Evolutionary conservation across 2,329 filamentous ascomycete genomes (phyloP), one percentile per base, ranked within the genome.

Genomic region (Lizonia empirigonia): DNA sequence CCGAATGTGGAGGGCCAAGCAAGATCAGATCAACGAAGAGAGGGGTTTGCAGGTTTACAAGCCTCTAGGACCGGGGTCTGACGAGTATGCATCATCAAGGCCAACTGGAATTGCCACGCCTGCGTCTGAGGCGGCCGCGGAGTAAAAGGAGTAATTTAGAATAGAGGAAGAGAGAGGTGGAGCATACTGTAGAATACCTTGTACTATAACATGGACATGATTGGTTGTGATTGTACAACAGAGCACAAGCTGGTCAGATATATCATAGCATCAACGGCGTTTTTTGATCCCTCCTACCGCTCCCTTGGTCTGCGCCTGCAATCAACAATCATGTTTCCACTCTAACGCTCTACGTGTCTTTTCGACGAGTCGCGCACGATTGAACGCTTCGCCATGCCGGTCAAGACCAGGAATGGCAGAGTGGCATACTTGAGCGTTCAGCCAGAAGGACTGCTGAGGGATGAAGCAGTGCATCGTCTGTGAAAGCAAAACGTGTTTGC

Each of bases 1-100:
- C 7, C 79, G 82, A 34, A 53, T 69, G 40, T 88, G 82, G 72
- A 82, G 90, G 51, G 64, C 77, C 45, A 53, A 74, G 56, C 76
- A 86, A 67, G 81, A 85, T 47, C 62, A 77, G 63, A 64, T 79
- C 23, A 82, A 86, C 49, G 71, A 77, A 50, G 65, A 72, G 36
- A 64, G 73, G 18, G 78, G 78, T 22, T 62, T 69, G 48, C 59
- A 71, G 30, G 54, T 77, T 7, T 73, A 60, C 44, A 58, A 52
- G 13, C 70, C 67, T 1, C 47, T 72, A 10, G 69, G 70, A 1
- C 69, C 69, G 20, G 69, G 64, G 7, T 63, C 66, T 10, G 50
- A 59, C 13, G 47, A 33, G 29, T 40, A 35, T 22, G 35, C 13
- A 2, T 23, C 36, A 2, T 39, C 39, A 10, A 34, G 22, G 12